Evolutionary conservation across 1,139 yeast genomes (phyloP), one percentile per base, ranked within the genome.

Genomic region (Yamadazyma diospyri): DNA sequence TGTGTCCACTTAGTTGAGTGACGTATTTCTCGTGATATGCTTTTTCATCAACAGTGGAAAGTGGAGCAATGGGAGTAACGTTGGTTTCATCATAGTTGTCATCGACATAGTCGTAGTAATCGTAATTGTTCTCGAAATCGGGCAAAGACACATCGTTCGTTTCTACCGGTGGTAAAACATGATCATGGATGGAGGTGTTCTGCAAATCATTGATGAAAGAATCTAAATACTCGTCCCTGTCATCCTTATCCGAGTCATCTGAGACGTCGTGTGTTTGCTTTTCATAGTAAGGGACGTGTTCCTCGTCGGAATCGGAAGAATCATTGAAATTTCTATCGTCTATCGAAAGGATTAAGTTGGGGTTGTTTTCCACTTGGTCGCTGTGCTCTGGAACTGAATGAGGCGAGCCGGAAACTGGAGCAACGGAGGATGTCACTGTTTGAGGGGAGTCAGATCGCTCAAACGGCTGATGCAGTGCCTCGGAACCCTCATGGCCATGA

Each of bases 161-260:
- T 22, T 51, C 56, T 21, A 57, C 36, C 7, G 44, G 39, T 2
- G 62, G 64, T 24, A 57, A 38, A 13, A 44, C 24, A 6, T 33
- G 39, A 15, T 41, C 45, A 9, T 30, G 32, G 13, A 37, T 29
- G 1, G 64, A 53, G 9, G 57, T 51, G 29, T 48, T 47, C 35
- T 55, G 59, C 23, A 66, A 48, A 37, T 66, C 71, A 37, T 57
- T 51, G 9, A 67, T 64, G 23, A 65, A 47, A 4, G 66, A 55
- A 35, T 66, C 72, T 28, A 63, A 46, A 2, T 61, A 59, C 4
- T 24, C 62, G 3, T 32, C 29, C 10, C 36, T 24, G 3, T 29
- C 24, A 7, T 30, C 22, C 8, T 38, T 33, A n/a, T 25, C 14
- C 9, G 30, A 30, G 14, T 27, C 22, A 3, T 23, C 29, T 11